These are phyloP conservation scores for Colletotrichum caudatum DNA, from an alignment of 2,329 filamentous ascomycete genomes.

Conservation along the genomic window DNA sequence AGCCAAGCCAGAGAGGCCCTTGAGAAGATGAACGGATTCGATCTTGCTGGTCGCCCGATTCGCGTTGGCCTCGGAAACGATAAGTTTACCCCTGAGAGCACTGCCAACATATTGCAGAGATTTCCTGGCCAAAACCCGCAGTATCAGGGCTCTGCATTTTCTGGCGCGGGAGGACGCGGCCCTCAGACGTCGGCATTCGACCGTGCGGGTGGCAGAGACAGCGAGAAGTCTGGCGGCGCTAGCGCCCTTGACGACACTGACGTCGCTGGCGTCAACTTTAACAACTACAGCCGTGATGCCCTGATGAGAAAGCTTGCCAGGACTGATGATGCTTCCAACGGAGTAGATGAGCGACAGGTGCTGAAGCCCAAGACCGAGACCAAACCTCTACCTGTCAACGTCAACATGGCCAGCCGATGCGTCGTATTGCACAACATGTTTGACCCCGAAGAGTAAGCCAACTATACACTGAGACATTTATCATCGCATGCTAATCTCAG, in stretches of 20 bases:
- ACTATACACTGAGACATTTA: background rate
- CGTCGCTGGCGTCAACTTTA: conserved; percentile 98
- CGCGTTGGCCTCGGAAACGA: conserved; percentile 99
- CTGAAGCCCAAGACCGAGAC: conserved; percentile 83
- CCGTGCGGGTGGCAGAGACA: conserved; percentile 87
- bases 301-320: conserved; percentile 98
- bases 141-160: conserved; percentile 92
- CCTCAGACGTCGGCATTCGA: conserved; percentile 90
- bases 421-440: conserved; percentile 97
- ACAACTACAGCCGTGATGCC: conserved; percentile 97
- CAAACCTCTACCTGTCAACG: conserved; percentile 84
- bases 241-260: conserved; percentile 98
- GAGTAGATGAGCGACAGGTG: conserved; percentile 77
- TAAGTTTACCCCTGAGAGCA: conserved; percentile 99
- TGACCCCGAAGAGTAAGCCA: conserved; percentile 86
- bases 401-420: conserved; percentile 93
- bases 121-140: conserved; percentile 84
- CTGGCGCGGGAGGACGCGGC: conserved; percentile 88
- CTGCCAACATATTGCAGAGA: conserved; percentile 90
- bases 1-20: conserved; percentile 92
- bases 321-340: conserved; percentile 82
- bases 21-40: conserved; percentile 99
- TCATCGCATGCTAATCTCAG: conserved; percentile 49
- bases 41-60: conserved; percentile 95
- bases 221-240: conserved; percentile 89